Evolutionary conservation across 2,329 filamentous ascomycete species (phyloP), one percentile per base, ranked within the genome.

Genomic region (Aspergillus ibericus): DNA sequence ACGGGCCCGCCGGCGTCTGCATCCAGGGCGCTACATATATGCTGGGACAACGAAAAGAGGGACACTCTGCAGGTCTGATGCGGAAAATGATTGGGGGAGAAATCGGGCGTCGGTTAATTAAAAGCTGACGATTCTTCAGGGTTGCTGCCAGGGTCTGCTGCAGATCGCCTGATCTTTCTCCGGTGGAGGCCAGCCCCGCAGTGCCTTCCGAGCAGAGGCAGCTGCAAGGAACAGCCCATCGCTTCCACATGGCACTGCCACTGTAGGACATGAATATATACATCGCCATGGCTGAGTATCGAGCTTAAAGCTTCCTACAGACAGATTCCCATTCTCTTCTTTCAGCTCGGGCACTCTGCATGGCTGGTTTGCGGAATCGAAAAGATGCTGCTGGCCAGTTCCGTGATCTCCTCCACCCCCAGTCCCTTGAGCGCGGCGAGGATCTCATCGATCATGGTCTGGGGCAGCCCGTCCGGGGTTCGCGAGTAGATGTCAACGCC

Each of bases 401-500:
- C 35, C 9, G 52, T 47, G 13, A 59, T 38, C 3, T 59, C 57
- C n/a, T 34, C 38, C 13, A 59, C 38, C 4, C 25, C 44, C 20
- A 56, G 25, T 5, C 42, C 36, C 5, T 40, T 32, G 38, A 59
- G 47, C 8, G 22, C 46, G 32, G 15, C 42, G 15, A n/a, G 57
- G 25, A 59, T 59, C n/a, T 20, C 52, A 22, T 59, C 47, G 12
- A 55, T 15, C 20, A 32, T 44, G 27, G 35, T 15, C 13, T 29
- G 40, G 7, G 47, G 29, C 16, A 55, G 57, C 3, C 57, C 57
- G 42, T 35, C 32, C 47, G 52, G 52, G 18, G 25, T 38, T 25
- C 53, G 52, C 29, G 57, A 59, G 16, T 55, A 59, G 15, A 59
- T 59, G 35, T 59, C 57, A 35, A 59, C 47, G 6, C 52, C 57